Evolutionary conservation across 345 rosid species (phyloP).

Genomic region (Excoecaria cochinchinensis): DNA sequence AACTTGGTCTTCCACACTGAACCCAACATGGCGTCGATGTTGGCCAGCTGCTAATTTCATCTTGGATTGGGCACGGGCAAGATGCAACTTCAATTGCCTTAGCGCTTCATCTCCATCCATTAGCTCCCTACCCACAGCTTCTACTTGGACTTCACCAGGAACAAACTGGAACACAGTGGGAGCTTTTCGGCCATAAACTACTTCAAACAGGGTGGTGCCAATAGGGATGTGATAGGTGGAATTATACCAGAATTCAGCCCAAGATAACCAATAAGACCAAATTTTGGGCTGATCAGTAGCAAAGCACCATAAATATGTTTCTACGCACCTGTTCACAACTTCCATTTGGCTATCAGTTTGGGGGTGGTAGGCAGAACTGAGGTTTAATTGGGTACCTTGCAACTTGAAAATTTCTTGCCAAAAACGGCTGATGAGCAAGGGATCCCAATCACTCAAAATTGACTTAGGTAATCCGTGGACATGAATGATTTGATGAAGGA

Average conservation of each 20-base stretch:
- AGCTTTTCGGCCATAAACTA: neutral
- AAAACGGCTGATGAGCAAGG: neutral
- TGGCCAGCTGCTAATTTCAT: neutral
- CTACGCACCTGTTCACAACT: neutral
- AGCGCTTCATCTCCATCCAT: neutral
- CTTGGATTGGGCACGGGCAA: neutral
- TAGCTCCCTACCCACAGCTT: neutral
- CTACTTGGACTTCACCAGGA: fast-evolving
- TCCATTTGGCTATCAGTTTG: neutral
- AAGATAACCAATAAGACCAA: neutral
- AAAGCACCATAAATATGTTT: neutral
- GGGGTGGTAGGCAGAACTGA: neutral
- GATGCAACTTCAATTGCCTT: neutral
- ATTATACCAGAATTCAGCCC: conserved; percentile 5
- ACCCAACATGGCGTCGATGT: neutral
- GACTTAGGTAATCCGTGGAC: neutral
- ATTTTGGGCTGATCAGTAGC: fast-evolving
- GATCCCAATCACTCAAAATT: neutral
- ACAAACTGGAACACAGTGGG: neutral
- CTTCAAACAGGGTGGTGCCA: neutral
- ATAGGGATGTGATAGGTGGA: neutral
- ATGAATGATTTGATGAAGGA: neutral
- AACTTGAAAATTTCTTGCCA: neutral
- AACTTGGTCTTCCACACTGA: too few relatives aligned
- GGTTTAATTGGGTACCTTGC: neutral